A percentile compares a stretch with the other conserved stretches of the same genome.
Conservation (phyloP, 306 rosid genomes). For the Citrullus colocynthis region DNA sequence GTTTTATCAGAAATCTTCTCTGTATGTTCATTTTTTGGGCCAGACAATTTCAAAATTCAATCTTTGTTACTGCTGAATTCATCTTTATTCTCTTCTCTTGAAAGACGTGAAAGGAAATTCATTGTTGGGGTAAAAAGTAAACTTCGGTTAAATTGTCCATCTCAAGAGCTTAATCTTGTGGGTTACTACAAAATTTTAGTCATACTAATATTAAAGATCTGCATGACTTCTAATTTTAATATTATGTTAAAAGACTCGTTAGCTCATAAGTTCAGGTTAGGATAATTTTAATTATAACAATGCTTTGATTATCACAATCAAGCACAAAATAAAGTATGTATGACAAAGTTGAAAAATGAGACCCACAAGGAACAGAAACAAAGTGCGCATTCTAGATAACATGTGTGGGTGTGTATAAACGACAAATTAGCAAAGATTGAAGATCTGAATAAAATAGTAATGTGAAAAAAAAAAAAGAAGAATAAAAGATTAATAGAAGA, state of each 20-base stretch:
- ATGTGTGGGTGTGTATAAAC: not conserved
- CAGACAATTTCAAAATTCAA: not conserved
- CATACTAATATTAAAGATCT: too few species aligned
- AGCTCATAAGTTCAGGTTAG: not conserved
- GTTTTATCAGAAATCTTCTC: not conserved
- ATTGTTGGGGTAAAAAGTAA: too few species aligned
- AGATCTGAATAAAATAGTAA: not conserved
- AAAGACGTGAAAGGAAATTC: not conserved
- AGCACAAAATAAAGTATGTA: not conserved
- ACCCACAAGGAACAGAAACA: not conserved
- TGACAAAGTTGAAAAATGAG: not conserved
- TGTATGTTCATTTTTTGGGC: not conserved
- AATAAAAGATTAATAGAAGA: not conserved
- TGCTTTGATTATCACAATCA: too few species aligned
- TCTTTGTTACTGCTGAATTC: not conserved
- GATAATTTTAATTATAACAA: too few species aligned
- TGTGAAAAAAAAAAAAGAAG: not conserved
- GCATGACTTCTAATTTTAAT: too few species aligned
- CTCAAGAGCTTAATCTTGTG: too few species aligned
- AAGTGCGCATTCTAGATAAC: not conserved
- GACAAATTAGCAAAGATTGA: not conserved
- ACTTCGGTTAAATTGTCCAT: too few species aligned
- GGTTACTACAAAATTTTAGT: too few species aligned
- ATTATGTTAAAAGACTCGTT: too few species aligned
- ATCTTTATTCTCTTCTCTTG: not conserved